Percentiles rank a stretch among this genome's conserved stretches.
These are phyloP conservation scores for Monilinia vaccinii-corymbosi DNA, from an alignment of 2,329 filamentous ascomycete species.

Conservation along the genomic window DNA sequence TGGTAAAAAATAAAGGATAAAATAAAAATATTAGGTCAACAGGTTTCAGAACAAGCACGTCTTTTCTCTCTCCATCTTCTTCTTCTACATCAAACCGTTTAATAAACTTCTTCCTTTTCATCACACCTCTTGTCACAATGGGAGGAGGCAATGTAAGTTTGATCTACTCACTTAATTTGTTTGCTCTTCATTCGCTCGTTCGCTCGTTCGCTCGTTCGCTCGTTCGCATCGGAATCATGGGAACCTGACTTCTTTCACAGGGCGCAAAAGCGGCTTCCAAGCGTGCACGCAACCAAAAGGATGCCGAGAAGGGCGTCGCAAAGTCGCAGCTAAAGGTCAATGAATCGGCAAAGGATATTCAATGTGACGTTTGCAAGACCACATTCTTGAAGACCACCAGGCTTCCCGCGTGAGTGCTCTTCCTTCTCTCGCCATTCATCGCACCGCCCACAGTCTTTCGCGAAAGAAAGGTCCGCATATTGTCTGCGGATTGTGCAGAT, in stretches of 20 bases:
- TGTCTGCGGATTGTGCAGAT: not conserved
- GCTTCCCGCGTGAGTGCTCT: slow-evolving; percentile 51
- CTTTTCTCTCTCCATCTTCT: too few relatives aligned
- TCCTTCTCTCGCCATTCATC: not conserved
- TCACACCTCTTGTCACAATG: slow-evolving; percentile 5
- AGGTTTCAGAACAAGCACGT: too few relatives aligned
- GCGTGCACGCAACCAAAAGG: slow-evolving; percentile 63
- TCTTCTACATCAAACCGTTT: not conserved
- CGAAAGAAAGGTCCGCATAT: not conserved
- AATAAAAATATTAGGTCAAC: too few relatives aligned
- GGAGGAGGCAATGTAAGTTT: slow-evolving; percentile 15
- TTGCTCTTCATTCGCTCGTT: not conserved
- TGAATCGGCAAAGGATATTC: slow-evolving; percentile 63
- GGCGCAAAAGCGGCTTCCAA: slow-evolving; percentile 62
- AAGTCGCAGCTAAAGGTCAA: slow-evolving; percentile 67
- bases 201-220: not conserved
- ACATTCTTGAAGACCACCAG: slow-evolving; percentile 73
- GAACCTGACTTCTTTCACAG: slow-evolving; percentile 28
- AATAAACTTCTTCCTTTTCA: slow-evolving; percentile 1
- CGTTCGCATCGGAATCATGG: not conserved
- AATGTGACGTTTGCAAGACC: slow-evolving; percentile 68
- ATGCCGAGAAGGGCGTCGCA: slow-evolving; percentile 39
- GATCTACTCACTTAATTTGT: not conserved
- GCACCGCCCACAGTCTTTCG: not conserved
- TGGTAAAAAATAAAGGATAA: too few relatives aligned